Conservation (phyloP, 1,139 yeast species). For the Yamadazyma songkhlaensis region DNA sequence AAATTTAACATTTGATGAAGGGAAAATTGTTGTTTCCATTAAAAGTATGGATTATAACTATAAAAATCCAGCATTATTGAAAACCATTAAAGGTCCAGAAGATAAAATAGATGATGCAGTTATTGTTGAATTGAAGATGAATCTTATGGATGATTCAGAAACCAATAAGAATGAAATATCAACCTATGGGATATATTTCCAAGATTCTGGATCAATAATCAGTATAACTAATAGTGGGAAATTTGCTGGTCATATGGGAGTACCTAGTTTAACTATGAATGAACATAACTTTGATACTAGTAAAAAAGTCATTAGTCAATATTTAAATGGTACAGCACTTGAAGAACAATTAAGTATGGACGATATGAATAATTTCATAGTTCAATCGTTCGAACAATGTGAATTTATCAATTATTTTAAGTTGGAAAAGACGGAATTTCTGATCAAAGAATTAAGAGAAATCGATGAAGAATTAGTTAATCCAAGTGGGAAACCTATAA, state of each 20-base stretch:
- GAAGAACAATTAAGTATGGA: conserved; percentile 34
- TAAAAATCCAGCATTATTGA: conserved; percentile 18
- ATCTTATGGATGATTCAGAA: conserved; percentile 40
- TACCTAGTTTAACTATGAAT: conserved; percentile 56
- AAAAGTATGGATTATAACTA: conserved; percentile 24
- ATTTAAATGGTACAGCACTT: conserved; percentile 40
- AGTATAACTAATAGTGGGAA: conserved; percentile 68
- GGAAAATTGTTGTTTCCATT: conserved; percentile 25
- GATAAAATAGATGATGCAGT: conserved; percentile 31
- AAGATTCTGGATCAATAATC: conserved; percentile 64
- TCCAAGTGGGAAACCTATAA: conserved; percentile 78
- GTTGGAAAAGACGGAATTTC: conserved; percentile 55
- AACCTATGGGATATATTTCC: conserved; percentile 68
- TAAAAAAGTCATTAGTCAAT: conserved; percentile 34
- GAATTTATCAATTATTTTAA: conserved; percentile 73
- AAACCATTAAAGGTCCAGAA: conserved; percentile 12
- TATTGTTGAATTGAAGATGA: conserved; percentile 22
- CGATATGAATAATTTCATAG: conserved; percentile 36
- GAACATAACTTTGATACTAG: conserved; percentile 41
- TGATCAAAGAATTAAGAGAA: conserved; percentile 48
- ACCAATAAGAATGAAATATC: conserved; percentile 42
- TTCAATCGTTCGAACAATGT: conserved; percentile 50
- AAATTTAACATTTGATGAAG: conserved; percentile 25
- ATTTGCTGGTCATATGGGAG: conserved; percentile 58
- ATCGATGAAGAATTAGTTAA: conserved; percentile 69